Percentiles rank a stretch among this genome's conserved stretches.
phyloP scores from a whole-genome alignment of 1,284 basidiomycete genomes.

The Coriolopsis trogii region DNA sequence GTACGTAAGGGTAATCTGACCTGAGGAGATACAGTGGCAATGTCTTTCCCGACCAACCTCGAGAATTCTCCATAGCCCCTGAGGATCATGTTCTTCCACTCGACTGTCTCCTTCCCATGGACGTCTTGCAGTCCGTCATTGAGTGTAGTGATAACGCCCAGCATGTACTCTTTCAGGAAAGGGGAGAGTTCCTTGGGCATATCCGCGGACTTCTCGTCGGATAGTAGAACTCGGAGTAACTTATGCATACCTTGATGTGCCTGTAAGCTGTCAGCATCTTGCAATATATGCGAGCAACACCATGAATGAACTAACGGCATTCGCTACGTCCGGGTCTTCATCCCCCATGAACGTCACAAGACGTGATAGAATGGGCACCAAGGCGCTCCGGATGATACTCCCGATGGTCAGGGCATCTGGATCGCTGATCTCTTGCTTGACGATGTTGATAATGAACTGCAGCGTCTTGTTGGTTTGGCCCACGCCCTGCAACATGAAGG shows the following conservation, averaged over 20 bases:
- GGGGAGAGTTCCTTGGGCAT: constrained; percentile 36
- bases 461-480: constrained; percentile 59
- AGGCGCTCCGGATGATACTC: constrained; percentile 63
- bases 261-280: constrained; percentile 35
- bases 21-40: constrained; percentile 83
- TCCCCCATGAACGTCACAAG: constrained; percentile 81
- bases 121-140: constrained; percentile 85
- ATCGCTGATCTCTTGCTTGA: constrained; percentile 43
- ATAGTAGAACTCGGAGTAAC: constrained; percentile 46
- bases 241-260: constrained; percentile 66
- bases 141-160: constrained; percentile 81
- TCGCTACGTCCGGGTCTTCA: constrained; percentile 47
- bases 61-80: constrained; percentile 82
- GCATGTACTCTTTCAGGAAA: constrained; percentile 76
- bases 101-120: constrained; percentile 69
- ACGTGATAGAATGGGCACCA: constrained; percentile 70
- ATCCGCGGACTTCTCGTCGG: constrained; percentile 25
- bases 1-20: constrained; percentile 50
- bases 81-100: constrained; percentile 74
- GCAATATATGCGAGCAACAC: neutral
- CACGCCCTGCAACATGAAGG: constrained; percentile 64
- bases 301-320: constrained; percentile 42
- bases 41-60: constrained; percentile 68
- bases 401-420: constrained; percentile 47
- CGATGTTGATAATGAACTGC: constrained; percentile 59